phyloP scores from a whole-genome alignment of 371 early-diverging fungal species.

The Mortierella sp. region DNA sequence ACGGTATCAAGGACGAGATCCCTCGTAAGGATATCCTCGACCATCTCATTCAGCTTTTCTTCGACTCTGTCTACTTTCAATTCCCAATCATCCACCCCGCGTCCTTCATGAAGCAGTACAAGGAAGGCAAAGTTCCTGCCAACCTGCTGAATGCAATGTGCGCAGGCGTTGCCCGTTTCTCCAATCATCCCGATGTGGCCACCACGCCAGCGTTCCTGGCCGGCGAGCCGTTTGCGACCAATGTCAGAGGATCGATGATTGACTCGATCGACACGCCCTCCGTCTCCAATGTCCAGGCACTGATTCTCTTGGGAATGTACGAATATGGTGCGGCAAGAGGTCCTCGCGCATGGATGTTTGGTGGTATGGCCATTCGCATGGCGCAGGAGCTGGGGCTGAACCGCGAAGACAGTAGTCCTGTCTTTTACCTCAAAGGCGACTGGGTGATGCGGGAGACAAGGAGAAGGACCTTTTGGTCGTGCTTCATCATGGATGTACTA shows the following conservation, averaged over 20 bases:
- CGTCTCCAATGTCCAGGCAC: conserved; percentile 62
- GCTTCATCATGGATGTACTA: conserved; percentile 56
- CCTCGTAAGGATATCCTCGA: conserved; percentile 64
- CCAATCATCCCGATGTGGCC: conserved; percentile 49
- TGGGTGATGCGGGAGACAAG: conserved; percentile 66
- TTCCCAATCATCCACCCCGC: conserved; percentile 66
- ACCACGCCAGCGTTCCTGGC: conserved; percentile 48
- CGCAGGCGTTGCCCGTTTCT: conserved; percentile 56
- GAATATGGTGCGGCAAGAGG: conserved; percentile 72
- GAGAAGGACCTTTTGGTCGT: conserved; percentile 64
- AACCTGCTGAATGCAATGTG: conserved; percentile 52
- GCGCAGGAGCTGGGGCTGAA: conserved; percentile 64
- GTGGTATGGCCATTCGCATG: conserved; percentile 71
- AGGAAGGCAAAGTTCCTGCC: conserved; percentile 44
- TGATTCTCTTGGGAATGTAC: conserved; percentile 66
- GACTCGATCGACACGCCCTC: conserved; percentile 64
- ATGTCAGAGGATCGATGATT: conserved; percentile 34
- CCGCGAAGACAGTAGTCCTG: conserved; percentile 57
- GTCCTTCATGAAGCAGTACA: conserved; percentile 53
- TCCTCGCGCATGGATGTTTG: conserved; percentile 73
- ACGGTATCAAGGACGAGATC: conserved; percentile 42
- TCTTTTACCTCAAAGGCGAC: conserved; percentile 48
- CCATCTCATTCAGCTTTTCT: conserved; percentile 66
- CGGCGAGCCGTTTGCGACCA: conserved; percentile 56
- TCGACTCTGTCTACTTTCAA: conserved; percentile 63